phyloP scores from a whole-genome alignment of 192 early-diverging fungal species.

The Backusella circina region DNA sequence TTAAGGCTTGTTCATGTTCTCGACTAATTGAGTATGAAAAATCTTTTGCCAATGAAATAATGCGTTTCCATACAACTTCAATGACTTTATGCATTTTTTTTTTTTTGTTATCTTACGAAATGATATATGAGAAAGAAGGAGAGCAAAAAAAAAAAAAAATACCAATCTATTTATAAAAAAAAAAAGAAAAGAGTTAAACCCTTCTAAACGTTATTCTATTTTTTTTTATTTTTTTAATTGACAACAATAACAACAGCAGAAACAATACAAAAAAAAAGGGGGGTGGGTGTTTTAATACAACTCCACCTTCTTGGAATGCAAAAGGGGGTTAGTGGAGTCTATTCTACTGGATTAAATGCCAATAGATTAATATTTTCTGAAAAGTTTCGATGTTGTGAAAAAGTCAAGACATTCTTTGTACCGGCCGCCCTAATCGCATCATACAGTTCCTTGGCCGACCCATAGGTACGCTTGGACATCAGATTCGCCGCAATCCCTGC shows the following conservation, averaged over 20 bases:
- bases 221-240: too few species aligned
- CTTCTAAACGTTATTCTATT: not conserved
- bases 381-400: not conserved
- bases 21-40: not conserved
- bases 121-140: not conserved
- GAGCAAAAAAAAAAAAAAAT: not conserved
- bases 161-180: not conserved
- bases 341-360: not conserved
- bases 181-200: not conserved
- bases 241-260: not conserved
- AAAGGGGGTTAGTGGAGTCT: not conserved
- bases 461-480: constrained; percentile 24
- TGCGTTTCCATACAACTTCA: not conserved
- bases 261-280: not conserved
- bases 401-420: constrained; percentile 12
- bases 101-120: not conserved
- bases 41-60: not conserved
- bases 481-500: constrained; percentile 44
- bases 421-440: constrained; percentile 11
- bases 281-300: not conserved
- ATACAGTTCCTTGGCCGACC: constrained; percentile 29
- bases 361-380: not conserved
- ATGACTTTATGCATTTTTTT: not conserved
- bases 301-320: not conserved
- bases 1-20: not conserved